Evolutionary conservation across 345 rosid species (phyloP).

Genomic region (Durio zibethinus): DNA sequence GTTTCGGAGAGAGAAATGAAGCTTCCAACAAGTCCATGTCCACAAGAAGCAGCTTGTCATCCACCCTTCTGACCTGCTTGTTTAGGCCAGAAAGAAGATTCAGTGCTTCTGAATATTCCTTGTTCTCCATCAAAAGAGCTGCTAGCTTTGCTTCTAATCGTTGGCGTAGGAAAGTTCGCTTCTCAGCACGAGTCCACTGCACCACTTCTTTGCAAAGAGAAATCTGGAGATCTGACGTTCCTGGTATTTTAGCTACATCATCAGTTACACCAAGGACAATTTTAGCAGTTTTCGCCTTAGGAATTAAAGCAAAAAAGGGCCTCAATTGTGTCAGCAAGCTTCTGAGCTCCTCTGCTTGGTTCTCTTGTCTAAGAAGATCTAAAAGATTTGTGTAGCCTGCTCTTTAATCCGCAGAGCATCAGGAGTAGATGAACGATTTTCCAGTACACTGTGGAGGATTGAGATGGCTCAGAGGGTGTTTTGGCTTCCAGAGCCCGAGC

Average conservation of each 20-base stretch:
- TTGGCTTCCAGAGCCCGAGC: constrained; percentile 72
- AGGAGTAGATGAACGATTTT: constrained; percentile 79
- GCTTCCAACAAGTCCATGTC: constrained; percentile 91
- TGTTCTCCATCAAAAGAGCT: constrained; percentile 82
- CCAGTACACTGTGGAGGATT: constrained; percentile 61
- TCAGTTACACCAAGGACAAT: constrained; percentile 82
- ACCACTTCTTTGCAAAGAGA: constrained; percentile 93
- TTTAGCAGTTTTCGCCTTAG: constrained; percentile 97
- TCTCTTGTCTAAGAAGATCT: constrained; percentile 74
- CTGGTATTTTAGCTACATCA: constrained; percentile 92
- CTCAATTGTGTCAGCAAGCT: constrained; percentile 70
- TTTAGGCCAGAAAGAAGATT: constrained; percentile 61
- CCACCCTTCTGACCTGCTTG: constrained; percentile 94
- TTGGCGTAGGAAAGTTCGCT: constrained; percentile 90
- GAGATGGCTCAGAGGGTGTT: constrained; percentile 62
- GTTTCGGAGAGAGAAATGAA: constrained; percentile 86
- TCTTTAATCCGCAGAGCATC: constrained; percentile 81
- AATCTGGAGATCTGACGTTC: constrained; percentile 83
- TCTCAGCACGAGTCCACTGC: constrained; percentile 87
- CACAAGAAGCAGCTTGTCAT: constrained; percentile 91
- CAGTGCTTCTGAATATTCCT: constrained; percentile 78
- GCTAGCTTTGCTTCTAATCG: constrained; percentile 95
- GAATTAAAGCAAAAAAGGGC: constrained; percentile 80
- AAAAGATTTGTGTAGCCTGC: constrained; percentile 78
- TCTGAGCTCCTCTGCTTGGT: constrained; percentile 76